Evolutionary conservation across 2,329 filamentous ascomycete species (phyloP).

Genomic region (Diplodia intermedia): DNA sequence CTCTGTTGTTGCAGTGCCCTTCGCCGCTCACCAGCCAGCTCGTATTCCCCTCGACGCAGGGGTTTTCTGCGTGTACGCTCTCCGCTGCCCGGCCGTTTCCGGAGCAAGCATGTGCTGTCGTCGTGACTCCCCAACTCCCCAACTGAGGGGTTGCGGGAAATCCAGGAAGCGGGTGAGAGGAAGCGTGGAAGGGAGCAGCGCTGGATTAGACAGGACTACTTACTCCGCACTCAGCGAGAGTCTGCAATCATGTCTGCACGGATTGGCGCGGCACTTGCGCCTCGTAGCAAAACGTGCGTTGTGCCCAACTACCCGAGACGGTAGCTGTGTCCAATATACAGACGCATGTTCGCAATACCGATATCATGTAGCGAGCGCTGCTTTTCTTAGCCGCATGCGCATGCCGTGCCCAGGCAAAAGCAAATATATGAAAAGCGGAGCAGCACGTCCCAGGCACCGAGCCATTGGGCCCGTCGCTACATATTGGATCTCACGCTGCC

Average conservation of each 20-base stretch:
- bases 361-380: constrained; percentile 21
- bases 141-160: constrained; percentile 27
- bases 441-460: constrained; percentile 22
- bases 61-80: background rate
- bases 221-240: constrained; percentile 15
- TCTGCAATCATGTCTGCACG: constrained; percentile 6
- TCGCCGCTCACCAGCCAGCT: background rate
- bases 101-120: constrained; percentile 2
- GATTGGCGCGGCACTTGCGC: background rate
- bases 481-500: constrained; percentile 10
- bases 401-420: constrained; percentile 8
- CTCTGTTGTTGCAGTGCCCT: background rate
- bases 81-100: constrained; percentile 13
- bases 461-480: constrained; percentile 7
- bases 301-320: background rate
- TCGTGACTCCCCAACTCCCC: background rate
- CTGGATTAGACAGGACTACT: background rate
- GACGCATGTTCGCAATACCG: constrained; percentile 18
- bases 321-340: constrained; percentile 24
- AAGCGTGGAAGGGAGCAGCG: background rate
- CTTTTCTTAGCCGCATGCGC: constrained; percentile 18
- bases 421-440: constrained; percentile 12
- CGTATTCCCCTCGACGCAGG: constrained; percentile 25
- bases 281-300: constrained; percentile 2
- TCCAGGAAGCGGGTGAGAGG: constrained; percentile 28